These are phyloP conservation scores for Ceratocystis diversiconidia DNA, from an alignment of 2,329 filamentous ascomycete species.

Conservation along the genomic window DNA sequence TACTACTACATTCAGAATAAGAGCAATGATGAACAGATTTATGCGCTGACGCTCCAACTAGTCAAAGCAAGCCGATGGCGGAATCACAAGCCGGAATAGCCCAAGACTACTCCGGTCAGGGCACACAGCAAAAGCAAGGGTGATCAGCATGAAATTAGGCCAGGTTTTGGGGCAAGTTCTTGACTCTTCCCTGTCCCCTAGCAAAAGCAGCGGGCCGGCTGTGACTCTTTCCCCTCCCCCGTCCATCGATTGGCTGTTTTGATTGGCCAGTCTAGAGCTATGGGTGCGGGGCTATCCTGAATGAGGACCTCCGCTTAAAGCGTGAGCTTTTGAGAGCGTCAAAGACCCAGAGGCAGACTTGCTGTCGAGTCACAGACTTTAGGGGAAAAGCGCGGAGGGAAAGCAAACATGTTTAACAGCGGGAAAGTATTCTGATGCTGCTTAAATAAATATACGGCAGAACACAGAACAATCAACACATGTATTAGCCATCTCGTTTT, in stretches of 20 bases:
- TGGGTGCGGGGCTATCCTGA: constrained; percentile 10
- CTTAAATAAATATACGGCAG: too few species aligned
- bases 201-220: neutral
- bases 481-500: too few species aligned
- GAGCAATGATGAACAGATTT: too few species aligned
- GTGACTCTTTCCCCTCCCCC: constrained; percentile 3
- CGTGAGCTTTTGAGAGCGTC: neutral
- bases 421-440: too few species aligned
- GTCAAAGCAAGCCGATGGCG: constrained; percentile 10
- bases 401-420: neutral
- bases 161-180: too few species aligned
- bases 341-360: neutral
- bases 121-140: neutral
- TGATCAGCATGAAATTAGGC: neutral
- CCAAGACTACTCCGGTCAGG: neutral
- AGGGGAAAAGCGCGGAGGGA: neutral
- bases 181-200: too few species aligned
- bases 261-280: neutral
- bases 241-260: neutral
- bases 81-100: neutral
- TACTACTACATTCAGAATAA: too few species aligned
- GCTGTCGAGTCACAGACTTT: neutral
- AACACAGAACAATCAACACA: too few species aligned
- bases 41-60: neutral
- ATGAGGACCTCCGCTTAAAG: constrained; percentile 10